Evolutionary conservation across 805 yeast species (phyloP), one percentile per base, ranked within the genome.

Genomic region (Hanseniaspora lachancei): DNA sequence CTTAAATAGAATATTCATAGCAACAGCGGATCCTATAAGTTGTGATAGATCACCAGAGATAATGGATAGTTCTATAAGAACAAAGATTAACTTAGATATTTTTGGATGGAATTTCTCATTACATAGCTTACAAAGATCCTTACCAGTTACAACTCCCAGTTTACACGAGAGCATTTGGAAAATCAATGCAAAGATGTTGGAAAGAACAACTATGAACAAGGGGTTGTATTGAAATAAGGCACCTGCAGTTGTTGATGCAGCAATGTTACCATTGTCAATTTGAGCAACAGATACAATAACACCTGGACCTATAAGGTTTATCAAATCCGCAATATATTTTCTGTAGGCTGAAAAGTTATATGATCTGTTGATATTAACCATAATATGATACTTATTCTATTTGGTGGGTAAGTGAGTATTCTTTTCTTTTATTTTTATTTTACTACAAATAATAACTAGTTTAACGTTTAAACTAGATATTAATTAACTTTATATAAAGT

Each of bases 31-130:
- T n/a, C 98, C 98, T 27, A 93, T 91, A 38, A 91, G 96, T 66
- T 91, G 97, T 1, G 98, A 97, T 60, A 93, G 77, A 70, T 91
- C 98, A 0, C 97, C 91, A 2, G 97, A 96, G 44, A 91, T 81
- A 58, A 91, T 91, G 21, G 97, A 95, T 20, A 84, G 70, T 64
- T 91, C 97, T 0, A 97, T 95, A 59, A 89, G 74, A 2, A 81
- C 66, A 66, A 91, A 89, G 24, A 89, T 70, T 34, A 76, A 62
- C 39, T 49, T 39, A 3, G 56, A 24, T 18, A 53, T 18, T 23
- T 39, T 53, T 20, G 49, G 49, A 39, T 42, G 48, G 18, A 89
- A 72, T 63, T 83, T 80, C 57, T 74, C 71, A 42, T 88, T 76
- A 68, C 96, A 89, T 66, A 85, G 86, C 61, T 88, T 84, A 3